Evolutionary conservation across 176 grass and related monocot species (phyloP).

Genomic region (Carex kokanica): DNA sequence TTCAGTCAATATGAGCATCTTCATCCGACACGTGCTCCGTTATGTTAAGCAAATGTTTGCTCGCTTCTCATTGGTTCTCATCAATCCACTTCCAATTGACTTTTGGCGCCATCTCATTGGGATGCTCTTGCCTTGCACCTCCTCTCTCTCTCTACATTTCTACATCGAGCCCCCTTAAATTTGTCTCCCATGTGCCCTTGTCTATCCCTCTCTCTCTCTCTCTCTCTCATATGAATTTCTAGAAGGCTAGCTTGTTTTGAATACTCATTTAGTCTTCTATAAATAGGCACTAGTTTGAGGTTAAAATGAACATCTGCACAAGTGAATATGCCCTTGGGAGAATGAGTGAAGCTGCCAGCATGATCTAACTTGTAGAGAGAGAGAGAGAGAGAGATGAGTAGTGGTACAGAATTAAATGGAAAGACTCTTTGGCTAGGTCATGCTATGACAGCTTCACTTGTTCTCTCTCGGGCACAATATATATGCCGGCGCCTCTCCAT

Average conservation of each 20-base stretch:
- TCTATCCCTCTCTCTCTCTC: not conserved
- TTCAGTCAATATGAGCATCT: not conserved
- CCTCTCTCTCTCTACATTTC: not conserved
- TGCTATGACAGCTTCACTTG: constrained; percentile 96
- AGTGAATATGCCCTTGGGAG: constrained; percentile 42
- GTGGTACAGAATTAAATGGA: not conserved
- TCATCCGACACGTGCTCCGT: not conserved
- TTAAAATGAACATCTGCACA: constrained; percentile 12
- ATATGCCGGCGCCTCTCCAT: not conserved
- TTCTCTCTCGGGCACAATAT: constrained; percentile 48
- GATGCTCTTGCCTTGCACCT: constrained; percentile 18
- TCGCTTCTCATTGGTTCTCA: constrained; percentile 10
- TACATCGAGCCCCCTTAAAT: constrained; percentile 29
- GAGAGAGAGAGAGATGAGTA: not conserved
- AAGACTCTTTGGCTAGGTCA: constrained; percentile 48
- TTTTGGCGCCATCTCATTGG: constrained; percentile 14
- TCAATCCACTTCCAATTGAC: constrained; percentile 20
- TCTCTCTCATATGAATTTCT: constrained; percentile 19
- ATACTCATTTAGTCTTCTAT: constrained; percentile 9
- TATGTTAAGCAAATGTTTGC: constrained; percentile 19
- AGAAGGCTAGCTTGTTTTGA: not conserved
- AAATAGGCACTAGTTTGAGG: constrained; percentile 16
- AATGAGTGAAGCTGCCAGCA: constrained; percentile 98
- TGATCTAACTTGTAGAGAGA: constrained; percentile 50
- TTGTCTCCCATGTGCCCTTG: constrained; percentile 36